These are phyloP conservation scores for Neurospora sublineolata DNA, from an alignment of 495 filamentous ascomycete genomes.

Conservation along the genomic window DNA sequence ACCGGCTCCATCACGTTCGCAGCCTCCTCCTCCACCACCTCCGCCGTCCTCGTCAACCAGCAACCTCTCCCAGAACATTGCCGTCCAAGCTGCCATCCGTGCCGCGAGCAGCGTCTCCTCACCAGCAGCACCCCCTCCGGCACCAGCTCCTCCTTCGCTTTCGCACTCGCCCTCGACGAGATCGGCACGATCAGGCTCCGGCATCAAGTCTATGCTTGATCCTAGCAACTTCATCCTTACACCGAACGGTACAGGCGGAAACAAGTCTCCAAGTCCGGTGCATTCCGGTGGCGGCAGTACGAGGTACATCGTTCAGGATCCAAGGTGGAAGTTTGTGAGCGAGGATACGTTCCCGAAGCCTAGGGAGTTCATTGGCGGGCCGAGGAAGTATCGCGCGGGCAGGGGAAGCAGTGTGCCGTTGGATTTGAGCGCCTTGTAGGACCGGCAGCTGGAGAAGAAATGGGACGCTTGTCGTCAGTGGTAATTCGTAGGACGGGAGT, in stretches of 20 bases:
- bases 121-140: constrained; percentile 33
- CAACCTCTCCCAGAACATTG: constrained; percentile 30
- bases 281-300: constrained; percentile 30
- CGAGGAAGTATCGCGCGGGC: constrained; percentile 76
- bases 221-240: constrained; percentile 67
- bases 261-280: constrained; percentile 16
- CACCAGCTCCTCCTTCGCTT: constrained; percentile 26
- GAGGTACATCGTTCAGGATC: constrained; percentile 57
- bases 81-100: constrained; percentile 38
- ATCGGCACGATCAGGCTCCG: constrained; percentile 22
- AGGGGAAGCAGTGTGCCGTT: constrained; percentile 89
- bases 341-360: constrained; percentile 79
- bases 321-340: constrained; percentile 74
- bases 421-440: constrained; percentile 49
- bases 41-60: constrained; percentile 8
- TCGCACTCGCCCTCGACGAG: constrained; percentile 23
- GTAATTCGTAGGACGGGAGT: neutral
- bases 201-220: constrained; percentile 50
- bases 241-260: constrained; percentile 32
- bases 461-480: neutral
- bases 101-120: constrained; percentile 34
- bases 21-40: constrained; percentile 20
- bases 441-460: neutral
- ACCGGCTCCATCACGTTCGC: neutral
- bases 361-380: constrained; percentile 57